Base-by-base conservation (phyloP, 2,329 filamentous ascomycete genomes). In the Aureobasidium namibiae region DNA sequence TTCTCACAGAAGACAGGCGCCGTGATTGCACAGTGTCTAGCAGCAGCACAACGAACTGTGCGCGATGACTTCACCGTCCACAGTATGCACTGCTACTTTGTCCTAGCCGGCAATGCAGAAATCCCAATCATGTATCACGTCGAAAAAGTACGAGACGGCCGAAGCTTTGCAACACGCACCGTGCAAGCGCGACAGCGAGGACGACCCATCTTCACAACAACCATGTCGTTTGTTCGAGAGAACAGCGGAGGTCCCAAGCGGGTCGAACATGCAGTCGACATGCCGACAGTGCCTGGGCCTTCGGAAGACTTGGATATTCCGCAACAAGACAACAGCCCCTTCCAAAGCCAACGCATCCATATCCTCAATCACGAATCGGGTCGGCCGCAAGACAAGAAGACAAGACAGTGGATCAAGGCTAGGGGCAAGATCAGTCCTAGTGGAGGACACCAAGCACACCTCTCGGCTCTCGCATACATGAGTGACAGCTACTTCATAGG, bases 81-180 rank as follows among this genome's bases (percentile, higher is more conserved):
- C 78, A 92, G 88, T 70, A 96, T 95, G 88, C 94, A 99, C 81
- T 97, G 94, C 82, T 99, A 97, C 78, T 99, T 99, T 73, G 86
- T 99, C 34, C 85, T 97, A 1, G 92, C 92, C 4, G 94, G 94
- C 29, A 89, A 92, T 69, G 81, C 84, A 13, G 84, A 88, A 61
- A 87, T 94, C 18, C 92, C 94, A 33, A 88, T 97, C 65, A 81
- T 96, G 63, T 97, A 96, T 77, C 90, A 96, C 70, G 94, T 99
- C 48, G 94, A 97, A 77, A 84, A 89, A 56, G 90, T 99, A 49
- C 87, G 94, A 59, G 90, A 95, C 70, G 94, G 94, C 9, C 85
- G 87, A 61, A 92, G 88, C 54, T 99, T 92, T 72, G 87, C 90
- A 58, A 97, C 94, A 38, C 82, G 94, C 58, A 97, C 92, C 0